Conservation (phyloP, 2,329 filamentous ascomycete species). For the Ilyonectria robusta region DNA sequence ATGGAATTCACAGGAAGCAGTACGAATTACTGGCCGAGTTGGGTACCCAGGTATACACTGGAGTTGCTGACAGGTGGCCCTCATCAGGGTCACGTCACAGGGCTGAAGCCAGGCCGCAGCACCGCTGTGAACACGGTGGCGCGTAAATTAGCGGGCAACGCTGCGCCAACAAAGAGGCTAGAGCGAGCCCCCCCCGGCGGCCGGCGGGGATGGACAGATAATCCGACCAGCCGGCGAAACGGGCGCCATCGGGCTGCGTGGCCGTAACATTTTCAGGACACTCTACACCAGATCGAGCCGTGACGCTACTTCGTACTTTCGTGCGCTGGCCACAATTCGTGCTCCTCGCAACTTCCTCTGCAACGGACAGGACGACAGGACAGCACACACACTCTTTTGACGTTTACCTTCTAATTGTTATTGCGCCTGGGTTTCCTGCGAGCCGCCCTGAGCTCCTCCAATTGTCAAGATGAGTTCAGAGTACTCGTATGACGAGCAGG, state of each 20-base stretch:
- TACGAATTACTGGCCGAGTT: background rate
- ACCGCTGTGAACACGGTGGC: conserved; percentile 54
- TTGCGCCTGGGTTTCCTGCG: conserved; percentile 28
- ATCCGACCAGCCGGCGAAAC: conserved; percentile 45
- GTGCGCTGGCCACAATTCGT: conserved; percentile 21
- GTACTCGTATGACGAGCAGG: conserved; percentile 98
- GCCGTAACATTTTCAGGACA: conserved; percentile 49
- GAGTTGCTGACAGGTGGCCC: background rate
- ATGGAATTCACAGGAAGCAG: background rate
- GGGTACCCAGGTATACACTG: background rate
- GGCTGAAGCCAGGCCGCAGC: conserved; percentile 9
- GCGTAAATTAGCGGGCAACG: conserved; percentile 38
- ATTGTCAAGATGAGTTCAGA: conserved; percentile 84
- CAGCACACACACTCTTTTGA: conserved; percentile 22
- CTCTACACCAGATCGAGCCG: conserved; percentile 35
- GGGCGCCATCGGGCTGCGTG: conserved; percentile 46
- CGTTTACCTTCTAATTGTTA: conserved; percentile 29
- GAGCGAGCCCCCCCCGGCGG: background rate
- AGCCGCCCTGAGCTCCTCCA: conserved; percentile 55
- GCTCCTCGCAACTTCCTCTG: conserved; percentile 22
- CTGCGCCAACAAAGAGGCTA: conserved; percentile 7
- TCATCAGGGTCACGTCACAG: conserved; percentile 6
- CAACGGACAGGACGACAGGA: too few species aligned
- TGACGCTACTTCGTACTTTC: background rate
- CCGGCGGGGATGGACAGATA: conserved; percentile 50